These are phyloP conservation scores for Trichoderma sp. DNA, from an alignment of 2,329 filamentous ascomycete species.

Conservation along the genomic window DNA sequence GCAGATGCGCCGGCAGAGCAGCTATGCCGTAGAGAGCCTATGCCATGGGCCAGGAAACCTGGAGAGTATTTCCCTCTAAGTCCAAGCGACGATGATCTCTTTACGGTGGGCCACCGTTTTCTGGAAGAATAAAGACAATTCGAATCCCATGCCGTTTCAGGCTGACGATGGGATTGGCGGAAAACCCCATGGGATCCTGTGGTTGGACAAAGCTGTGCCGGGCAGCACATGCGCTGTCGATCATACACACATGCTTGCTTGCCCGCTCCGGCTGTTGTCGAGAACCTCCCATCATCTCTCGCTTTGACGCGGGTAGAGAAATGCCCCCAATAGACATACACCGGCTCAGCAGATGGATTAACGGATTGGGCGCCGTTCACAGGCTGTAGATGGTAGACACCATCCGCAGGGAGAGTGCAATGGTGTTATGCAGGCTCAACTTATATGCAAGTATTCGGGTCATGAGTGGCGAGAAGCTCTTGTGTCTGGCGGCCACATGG, in stretches of 20 bases:
- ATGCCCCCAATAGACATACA: not conserved
- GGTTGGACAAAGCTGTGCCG: not conserved
- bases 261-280: not conserved
- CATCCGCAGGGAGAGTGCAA: conserved; percentile 2
- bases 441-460: conserved; percentile 15
- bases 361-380: not conserved
- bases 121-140: not conserved
- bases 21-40: not conserved
- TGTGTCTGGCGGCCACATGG: conserved; percentile 12
- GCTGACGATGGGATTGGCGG: not conserved
- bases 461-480: conserved; percentile 9
- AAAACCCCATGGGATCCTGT: not conserved
- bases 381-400: not conserved
- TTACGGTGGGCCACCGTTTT: not conserved
- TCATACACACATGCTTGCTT: not conserved
- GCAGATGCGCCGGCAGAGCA: not conserved
- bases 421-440: not conserved
- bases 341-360: not conserved
- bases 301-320: not conserved
- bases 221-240: conserved; percentile 7
- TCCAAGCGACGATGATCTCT: not conserved
- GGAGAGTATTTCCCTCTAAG: not conserved
- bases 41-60: not conserved
- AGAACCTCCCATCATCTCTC: not conserved
- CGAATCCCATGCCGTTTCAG: not conserved